A percentile compares a stretch with the other conserved stretches of the same genome.
Evolutionary conservation across 192 early-diverging fungal species (phyloP).

Genomic region (Coemansia sp.): DNA sequence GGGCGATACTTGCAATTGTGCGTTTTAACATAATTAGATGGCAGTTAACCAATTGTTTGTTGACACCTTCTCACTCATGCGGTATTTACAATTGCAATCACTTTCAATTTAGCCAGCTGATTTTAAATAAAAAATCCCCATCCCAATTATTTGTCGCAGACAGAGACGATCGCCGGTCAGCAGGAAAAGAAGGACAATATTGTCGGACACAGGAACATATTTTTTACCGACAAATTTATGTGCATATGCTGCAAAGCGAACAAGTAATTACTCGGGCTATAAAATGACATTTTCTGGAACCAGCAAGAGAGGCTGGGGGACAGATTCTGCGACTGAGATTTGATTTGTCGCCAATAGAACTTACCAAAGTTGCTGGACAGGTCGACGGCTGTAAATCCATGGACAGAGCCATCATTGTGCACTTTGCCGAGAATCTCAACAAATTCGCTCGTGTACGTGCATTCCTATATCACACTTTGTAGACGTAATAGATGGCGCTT

Average conservation of each 20-base stretch:
- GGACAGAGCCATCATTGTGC: constrained; percentile 40
- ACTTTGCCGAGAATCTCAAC: constrained; percentile 52
- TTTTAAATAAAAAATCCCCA: background rate
- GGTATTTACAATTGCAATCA: constrained; percentile 3
- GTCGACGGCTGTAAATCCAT: constrained; percentile 45
- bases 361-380: constrained; percentile 52
- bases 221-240: background rate
- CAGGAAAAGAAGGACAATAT: background rate
- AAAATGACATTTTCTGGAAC: background rate
- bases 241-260: background rate
- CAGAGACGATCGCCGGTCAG: constrained; percentile 8
- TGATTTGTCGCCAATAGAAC: background rate
- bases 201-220: background rate
- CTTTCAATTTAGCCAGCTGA: constrained; percentile 3
- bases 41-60: constrained; percentile 9
- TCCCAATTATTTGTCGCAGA: background rate
- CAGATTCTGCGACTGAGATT: background rate
- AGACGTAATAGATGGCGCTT: constrained; percentile 1
- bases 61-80: constrained; percentile 8
- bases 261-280: background rate
- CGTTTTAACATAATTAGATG: background rate
- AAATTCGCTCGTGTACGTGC: constrained; percentile 34
- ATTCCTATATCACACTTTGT: constrained; percentile 37
- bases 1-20: background rate
- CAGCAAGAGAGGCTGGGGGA: background rate